A percentile compares a stretch with the other conserved stretches of the same genome.
These are phyloP conservation scores for Pholiota adiposa DNA, from an alignment of 1,284 basidiomycete genomes.

Conservation along the genomic window DNA sequence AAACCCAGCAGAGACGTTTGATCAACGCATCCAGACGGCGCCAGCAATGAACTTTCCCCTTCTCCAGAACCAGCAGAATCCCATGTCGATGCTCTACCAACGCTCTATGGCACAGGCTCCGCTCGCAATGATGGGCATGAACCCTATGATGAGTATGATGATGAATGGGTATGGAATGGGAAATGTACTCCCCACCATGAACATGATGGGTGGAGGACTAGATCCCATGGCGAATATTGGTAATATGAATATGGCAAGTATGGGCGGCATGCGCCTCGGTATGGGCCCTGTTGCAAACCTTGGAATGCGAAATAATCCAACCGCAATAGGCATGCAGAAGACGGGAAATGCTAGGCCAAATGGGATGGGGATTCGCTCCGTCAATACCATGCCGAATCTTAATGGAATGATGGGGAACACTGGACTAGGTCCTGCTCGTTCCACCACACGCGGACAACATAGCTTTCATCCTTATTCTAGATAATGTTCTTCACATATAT, in stretches of 20 bases:
- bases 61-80: conserved; percentile 30
- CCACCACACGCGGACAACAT: conserved; percentile 59
- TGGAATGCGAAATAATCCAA: conserved; percentile 14
- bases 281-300: conserved; percentile 8
- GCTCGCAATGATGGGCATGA: conserved; percentile 43
- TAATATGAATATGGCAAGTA: conserved; percentile 26
- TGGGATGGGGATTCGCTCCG: conserved; percentile 34
- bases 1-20: conserved; percentile 3
- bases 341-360: conserved; percentile 15
- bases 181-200: conserved; percentile 21
- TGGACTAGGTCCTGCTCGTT: conserved; percentile 58
- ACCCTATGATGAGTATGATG: conserved; percentile 47
- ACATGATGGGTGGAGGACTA: conserved; percentile 43
- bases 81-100: conserved; percentile 59
- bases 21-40: conserved; percentile 28
- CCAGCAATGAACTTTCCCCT: conserved; percentile 24
- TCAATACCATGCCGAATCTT: conserved; percentile 29
- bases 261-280: conserved; percentile 23
- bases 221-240: conserved; percentile 40
- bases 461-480: conserved; percentile 67
- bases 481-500: conserved; percentile 20
- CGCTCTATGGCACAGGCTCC: conserved; percentile 61
- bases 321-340: conserved; percentile 27
- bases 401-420: conserved; percentile 36
- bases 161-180: conserved; percentile 47